Percentiles rank a stretch among this genome's conserved stretches.
Evolutionary conservation across 495 filamentous ascomycete genomes (phyloP).

Genomic region (Mycothermus thermophilus): DNA sequence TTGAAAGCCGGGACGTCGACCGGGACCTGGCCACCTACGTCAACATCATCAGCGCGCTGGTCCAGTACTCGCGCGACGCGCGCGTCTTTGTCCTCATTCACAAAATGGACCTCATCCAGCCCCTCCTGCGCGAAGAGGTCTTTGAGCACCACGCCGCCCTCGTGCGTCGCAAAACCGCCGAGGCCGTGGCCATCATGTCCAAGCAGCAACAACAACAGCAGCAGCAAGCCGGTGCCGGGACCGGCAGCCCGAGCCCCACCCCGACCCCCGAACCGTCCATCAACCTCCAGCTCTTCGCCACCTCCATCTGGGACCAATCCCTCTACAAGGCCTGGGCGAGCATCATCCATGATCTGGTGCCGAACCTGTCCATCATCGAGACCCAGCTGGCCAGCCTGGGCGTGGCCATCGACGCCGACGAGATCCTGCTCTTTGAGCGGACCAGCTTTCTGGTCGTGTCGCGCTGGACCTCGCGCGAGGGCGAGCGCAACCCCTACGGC

Average conservation of each 20-base stretch:
- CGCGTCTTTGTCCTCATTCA: constrained; percentile 88
- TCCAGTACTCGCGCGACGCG: constrained; percentile 70
- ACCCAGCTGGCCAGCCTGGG: constrained; percentile 64
- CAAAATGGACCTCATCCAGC: constrained; percentile 96
- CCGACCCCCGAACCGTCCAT: constrained; percentile 35
- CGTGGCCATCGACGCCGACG: constrained; percentile 74
- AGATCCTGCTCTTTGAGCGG: constrained; percentile 89
- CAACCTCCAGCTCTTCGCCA: constrained; percentile 64
- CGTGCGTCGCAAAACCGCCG: constrained; percentile 59
- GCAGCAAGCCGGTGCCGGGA: too few relatives aligned
- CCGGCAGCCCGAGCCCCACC: background rate
- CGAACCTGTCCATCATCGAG: constrained; percentile 83
- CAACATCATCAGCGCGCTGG: constrained; percentile 69
- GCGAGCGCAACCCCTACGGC: constrained; percentile 66
- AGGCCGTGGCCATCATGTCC: constrained; percentile 40
- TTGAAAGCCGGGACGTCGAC: constrained; percentile 85
- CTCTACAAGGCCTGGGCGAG: constrained; percentile 97
- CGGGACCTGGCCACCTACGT: constrained; percentile 82
- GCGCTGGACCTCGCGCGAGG: constrained; percentile 58
- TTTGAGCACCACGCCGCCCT: constrained; percentile 64
- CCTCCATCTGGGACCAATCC: constrained; percentile 95
- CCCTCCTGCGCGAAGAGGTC: constrained; percentile 57
- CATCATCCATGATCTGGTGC: constrained; percentile 91
- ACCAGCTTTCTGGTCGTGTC: constrained; percentile 92
- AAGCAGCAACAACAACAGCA: constrained; percentile 14